Evolutionary conservation across 345 rosid species (phyloP), one percentile per base, ranked within the genome.

Genomic region (Eucalyptus regnans): DNA sequence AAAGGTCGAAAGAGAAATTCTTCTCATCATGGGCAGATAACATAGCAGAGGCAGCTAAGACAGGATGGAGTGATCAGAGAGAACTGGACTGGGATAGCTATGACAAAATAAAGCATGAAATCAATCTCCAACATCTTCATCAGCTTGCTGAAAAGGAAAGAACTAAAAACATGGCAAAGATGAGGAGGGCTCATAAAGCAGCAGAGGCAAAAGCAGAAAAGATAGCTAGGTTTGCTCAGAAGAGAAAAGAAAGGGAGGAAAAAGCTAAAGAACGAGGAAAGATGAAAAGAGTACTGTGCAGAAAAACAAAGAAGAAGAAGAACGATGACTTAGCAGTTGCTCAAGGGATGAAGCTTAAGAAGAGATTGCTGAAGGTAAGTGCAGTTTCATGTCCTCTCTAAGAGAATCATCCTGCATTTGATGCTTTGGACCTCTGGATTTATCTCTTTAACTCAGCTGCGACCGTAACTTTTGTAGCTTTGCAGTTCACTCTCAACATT

Each of bases 21-120:
- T 90, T 88, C 84, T 88, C 91, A 16, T 90, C 89, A 10, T 97
- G 98, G 98, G 89, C 92, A 48, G 89, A 92, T 71, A 93, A 88
- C 90, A 89, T 95, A 91, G 95, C 97, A 86, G 92, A 92, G 91
- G 94, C 95, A 89, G 97, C 99, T 85, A 95, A 92, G 92, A 92
- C 90, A 90, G 98, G 99, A 91, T 94, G 94, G 87, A 90, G 9
- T 66, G 95, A 91, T n/a, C 92, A 95, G 87, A 86, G 89, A 76
- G 95, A 93, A 90, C 95, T 96, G 49, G 92, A 93, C 4, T 97
- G 98, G 99, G 94, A 96, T 88, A 94, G 99, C 89, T 95, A 94
- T 88, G 94, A 95, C 17, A 92, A 87, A 86, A 90, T 93, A 29
- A 90, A 91, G 90, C 91, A 92, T 90, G 96, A 95, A 91, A 88